Evolutionary conservation across 345 rosid genomes (phyloP).

Genomic region (Populus pruinosa): DNA sequence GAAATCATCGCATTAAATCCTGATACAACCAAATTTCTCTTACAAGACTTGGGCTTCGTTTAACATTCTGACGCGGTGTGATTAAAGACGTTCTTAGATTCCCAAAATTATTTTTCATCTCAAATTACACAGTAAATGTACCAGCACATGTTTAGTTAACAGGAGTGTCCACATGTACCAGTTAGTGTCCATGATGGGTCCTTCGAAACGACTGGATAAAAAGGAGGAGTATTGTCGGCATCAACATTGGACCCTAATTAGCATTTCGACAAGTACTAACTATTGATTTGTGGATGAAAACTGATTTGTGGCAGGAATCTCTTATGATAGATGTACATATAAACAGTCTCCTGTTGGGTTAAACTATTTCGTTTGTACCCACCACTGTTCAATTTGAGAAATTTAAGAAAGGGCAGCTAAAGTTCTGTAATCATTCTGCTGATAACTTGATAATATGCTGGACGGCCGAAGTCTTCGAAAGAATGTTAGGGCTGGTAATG

Average conservation of each 20-base stretch:
- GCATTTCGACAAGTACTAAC: conserved; percentile 2
- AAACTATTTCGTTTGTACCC: not conserved
- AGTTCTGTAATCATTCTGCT: not conserved
- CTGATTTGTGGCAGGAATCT: not conserved
- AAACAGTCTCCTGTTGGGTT: too few species aligned
- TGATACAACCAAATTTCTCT: not conserved
- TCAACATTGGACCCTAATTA: not conserved
- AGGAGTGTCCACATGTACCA: conserved; percentile 13
- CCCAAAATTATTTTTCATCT: too few species aligned
- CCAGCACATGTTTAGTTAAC: not conserved
- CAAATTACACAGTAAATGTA: not conserved
- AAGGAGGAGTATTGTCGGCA: conserved; percentile 18
- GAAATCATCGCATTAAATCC: conserved; percentile 1
- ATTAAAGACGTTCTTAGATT: too few species aligned
- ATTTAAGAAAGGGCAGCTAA: not conserved
- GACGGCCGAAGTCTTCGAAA: too few species aligned
- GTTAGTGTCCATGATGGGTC: conserved; percentile 25
- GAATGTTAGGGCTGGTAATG: too few species aligned
- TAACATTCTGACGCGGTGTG: too few species aligned
- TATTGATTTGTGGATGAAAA: too few species aligned
- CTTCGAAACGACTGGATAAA: conserved; percentile 1
- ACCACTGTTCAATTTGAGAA: not conserved
- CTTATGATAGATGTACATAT: not conserved
- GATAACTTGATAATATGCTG: not conserved
- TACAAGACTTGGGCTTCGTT: not conserved